These are phyloP conservation scores for Millerozyma miso DNA, from an alignment of 805 yeast genomes.

Conservation along the genomic window DNA sequence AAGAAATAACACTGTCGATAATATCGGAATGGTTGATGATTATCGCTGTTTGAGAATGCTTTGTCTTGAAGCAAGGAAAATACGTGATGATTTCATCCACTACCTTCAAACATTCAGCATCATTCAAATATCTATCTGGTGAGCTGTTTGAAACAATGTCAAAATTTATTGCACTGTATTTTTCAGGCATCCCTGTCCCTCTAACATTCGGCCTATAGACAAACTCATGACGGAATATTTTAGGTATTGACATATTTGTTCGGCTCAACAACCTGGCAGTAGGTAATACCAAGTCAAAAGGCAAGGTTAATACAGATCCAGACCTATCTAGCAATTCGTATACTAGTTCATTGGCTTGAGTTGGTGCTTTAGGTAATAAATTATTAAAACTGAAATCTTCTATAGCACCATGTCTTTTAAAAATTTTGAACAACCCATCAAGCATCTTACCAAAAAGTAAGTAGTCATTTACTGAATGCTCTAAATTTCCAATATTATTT, in stretches of 20 bases:
- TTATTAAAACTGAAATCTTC: conserved; percentile 62
- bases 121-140: conserved; percentile 50
- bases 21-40: conserved; percentile 80
- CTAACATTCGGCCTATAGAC: conserved; percentile 67
- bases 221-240: conserved; percentile 70
- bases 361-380: conserved; percentile 78
- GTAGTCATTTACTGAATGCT: conserved; percentile 37
- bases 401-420: conserved; percentile 81
- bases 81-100: conserved; percentile 65
- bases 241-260: conserved; percentile 45
- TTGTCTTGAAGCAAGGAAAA: conserved; percentile 61
- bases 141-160: conserved; percentile 63
- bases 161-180: conserved; percentile 79
- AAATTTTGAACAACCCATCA: conserved; percentile 56
- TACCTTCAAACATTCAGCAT: conserved; percentile 85
- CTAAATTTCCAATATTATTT: conserved; percentile 21
- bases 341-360: conserved; percentile 57
- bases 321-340: conserved; percentile 80
- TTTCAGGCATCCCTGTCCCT: conserved; percentile 65
- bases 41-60: conserved; percentile 49
- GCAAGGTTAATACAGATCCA: conserved; percentile 84
- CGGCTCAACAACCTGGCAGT: conserved; percentile 81
- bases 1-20: conserved; percentile 54
- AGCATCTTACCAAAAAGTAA: conserved; percentile 58
- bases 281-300: conserved; percentile 87